Evolutionary conservation across 2,329 filamentous ascomycete species (phyloP), one percentile per base, ranked within the genome.

Genomic region (Colletotrichum caudatum): DNA sequence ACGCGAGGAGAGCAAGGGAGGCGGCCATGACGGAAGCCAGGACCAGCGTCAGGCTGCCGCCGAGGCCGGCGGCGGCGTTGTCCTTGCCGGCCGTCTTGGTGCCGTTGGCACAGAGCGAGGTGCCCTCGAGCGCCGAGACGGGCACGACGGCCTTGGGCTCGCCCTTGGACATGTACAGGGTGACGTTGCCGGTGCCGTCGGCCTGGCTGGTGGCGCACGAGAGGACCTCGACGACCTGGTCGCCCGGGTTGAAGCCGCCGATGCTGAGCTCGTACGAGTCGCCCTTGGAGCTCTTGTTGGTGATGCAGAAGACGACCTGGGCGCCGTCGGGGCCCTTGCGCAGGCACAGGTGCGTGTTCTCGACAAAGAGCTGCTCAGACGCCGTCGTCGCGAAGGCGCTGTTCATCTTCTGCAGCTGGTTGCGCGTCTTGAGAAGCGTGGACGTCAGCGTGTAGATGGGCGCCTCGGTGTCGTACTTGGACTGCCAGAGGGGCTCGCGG

Each of bases 401-500:
- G 59, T 71, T 35, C 20, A 68, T n/a, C 33, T 53, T 20, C 65
- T 71, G 69, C 29, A 71, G 65, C 53, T 68, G 62, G 53, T 69
- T 71, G 46, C 69, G 69, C 37, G 65, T 61, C 26, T 53, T 48
- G 44, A 71, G 69, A 23, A 71, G 69, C 20, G 69, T 71, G 7
- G 51, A 53, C 14, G 69, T 69, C 16, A 64, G 16, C 51, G 57
- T 73, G 79, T 89, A 90, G 12, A 90, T 78, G 37, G 85, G 82
- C 11, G 82, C 75, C 4, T 79, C 74, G 1, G 82, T 86, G 72
- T 82, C 76, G 78, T 86, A 91, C 14, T 80, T 80, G n/a, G 85
- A 87, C 18, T 85, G 78, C 89, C 89, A 91, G 60, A 88, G 82
- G 18, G 88, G 86, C 76, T 90, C 88, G n/a, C 88, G 86, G 76